Evolutionary conservation across 2,329 filamentous ascomycete species (phyloP), one percentile per base, ranked within the genome.

Genomic region (Colletotrichum higginsianum): DNA sequence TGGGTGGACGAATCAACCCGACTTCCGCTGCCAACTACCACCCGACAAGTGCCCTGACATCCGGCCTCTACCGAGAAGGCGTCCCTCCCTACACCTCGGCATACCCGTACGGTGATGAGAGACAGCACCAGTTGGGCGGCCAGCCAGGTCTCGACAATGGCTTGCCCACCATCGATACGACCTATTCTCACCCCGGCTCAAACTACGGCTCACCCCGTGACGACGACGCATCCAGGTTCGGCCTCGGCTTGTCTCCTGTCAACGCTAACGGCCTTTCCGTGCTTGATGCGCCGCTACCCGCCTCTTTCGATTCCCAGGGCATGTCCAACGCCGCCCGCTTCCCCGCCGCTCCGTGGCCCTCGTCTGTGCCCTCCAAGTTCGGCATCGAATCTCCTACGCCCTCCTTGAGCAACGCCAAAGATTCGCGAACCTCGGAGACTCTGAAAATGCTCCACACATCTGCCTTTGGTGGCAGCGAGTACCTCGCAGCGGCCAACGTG

Each of bases 281-380:
- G 16, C 88, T 98, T 74, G 96, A 98, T 83, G 96, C 95, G 2
- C 95, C 94, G 18, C 88, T 98, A 11, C 96, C 96, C 1, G 94
- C 95, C 11, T 98, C 96, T 0, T 98, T 98, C 80, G 96, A 98
- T 82, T 97, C 95, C 77, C 96, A 98, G 78, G 96, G 95, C 61
- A 94, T 98, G 64, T 98, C 95, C 13, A 94, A 96, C 80, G 95
- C 94, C 73, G 95, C 96, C 21, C 91, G 94, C 71, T 95, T 95
- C 80, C 86, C 86, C 21, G 85, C 83, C 42, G 96, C 94, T 0
- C 94, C 95, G 0, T 95, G 97, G 82, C 95, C 96, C 9, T 94
- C 95, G 0, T 98, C 96, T 0, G 93, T 98, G 13, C 96, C 96
- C 12, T 94, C 94, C 62, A 94, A 96, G 77, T 98, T 98, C 77